Conservation (phyloP, 345 rosid genomes). For the Tarenaya hassleriana region DNA sequence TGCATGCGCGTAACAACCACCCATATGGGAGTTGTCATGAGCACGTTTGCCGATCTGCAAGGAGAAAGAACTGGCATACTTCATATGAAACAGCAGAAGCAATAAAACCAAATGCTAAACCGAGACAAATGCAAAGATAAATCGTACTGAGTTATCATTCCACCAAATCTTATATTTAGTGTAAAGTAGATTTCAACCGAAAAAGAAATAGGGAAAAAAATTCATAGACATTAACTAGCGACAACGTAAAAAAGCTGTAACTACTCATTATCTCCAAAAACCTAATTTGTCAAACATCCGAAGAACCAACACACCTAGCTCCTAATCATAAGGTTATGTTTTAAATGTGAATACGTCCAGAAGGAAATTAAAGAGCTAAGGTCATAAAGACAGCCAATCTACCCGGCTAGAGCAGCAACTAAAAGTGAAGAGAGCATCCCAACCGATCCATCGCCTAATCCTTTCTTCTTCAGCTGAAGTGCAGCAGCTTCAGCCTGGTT, state of each 20-base stretch:
- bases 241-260: too few relatives aligned
- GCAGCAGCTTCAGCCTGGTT: conserved; percentile 75
- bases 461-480: conserved; percentile 44
- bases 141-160: neutral
- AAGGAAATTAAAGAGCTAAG: neutral
- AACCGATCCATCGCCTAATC: conserved; percentile 91
- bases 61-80: conserved; percentile 20
- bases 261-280: conserved; percentile 9
- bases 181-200: too few relatives aligned
- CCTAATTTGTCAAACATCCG: neutral
- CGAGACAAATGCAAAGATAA: neutral
- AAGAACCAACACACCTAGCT: neutral
- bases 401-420: conserved; percentile 97
- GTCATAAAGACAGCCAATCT: conserved; percentile 10
- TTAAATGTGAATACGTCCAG: neutral
- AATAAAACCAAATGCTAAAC: conserved; percentile 2
- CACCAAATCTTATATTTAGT: neutral
- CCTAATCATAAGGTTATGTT: neutral
- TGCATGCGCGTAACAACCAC: conserved; percentile 96
- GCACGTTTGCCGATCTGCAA: conserved; percentile 79
- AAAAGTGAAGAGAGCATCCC: conserved; percentile 88
- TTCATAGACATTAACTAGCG: too few relatives aligned
- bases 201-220: too few relatives aligned
- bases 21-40: conserved; percentile 94
- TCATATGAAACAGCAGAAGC: conserved; percentile 10